These are phyloP conservation scores for Chaetoscypha palmicola DNA, from an alignment of 2,329 filamentous ascomycete species.

Conservation along the genomic window DNA sequence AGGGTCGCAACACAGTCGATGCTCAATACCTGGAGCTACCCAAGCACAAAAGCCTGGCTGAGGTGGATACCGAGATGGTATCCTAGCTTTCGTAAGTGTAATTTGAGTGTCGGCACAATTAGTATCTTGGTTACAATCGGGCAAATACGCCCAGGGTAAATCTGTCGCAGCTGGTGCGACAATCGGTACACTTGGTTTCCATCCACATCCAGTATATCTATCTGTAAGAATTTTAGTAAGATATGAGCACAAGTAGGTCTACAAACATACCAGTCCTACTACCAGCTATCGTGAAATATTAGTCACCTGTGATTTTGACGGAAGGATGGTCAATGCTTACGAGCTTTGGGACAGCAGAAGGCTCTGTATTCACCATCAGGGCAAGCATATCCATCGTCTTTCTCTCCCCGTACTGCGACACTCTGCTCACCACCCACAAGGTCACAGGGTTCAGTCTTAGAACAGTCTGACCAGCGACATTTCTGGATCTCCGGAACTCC, in stretches of 20 bases:
- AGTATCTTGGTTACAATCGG: neutral
- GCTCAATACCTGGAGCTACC: neutral
- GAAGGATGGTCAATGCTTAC: too few species aligned
- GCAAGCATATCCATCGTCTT: neutral
- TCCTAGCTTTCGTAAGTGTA: neutral
- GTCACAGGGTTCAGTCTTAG: neutral
- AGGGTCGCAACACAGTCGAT: constrained; percentile 1
- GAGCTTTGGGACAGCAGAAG: neutral
- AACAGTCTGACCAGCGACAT: constrained; percentile 5
- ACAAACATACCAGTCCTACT: too few species aligned
- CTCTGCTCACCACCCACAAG: neutral
- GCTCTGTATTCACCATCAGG: neutral
- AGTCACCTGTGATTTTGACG: too few species aligned
- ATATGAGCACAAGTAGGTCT: too few species aligned
- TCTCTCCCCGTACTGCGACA: neutral
- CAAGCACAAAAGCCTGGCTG: neutral
- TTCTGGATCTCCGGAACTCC: constrained; percentile 8
- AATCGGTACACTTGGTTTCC: neutral
- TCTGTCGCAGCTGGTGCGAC: neutral
- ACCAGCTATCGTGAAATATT: too few species aligned
- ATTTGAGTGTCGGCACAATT: neutral
- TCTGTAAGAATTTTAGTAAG: neutral
- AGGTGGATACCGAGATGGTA: neutral
- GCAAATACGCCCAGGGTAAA: neutral
- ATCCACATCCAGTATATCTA: neutral